Conservation (phyloP, 208 protist genomes). For the Blastocrithidia nonstop region DNA sequence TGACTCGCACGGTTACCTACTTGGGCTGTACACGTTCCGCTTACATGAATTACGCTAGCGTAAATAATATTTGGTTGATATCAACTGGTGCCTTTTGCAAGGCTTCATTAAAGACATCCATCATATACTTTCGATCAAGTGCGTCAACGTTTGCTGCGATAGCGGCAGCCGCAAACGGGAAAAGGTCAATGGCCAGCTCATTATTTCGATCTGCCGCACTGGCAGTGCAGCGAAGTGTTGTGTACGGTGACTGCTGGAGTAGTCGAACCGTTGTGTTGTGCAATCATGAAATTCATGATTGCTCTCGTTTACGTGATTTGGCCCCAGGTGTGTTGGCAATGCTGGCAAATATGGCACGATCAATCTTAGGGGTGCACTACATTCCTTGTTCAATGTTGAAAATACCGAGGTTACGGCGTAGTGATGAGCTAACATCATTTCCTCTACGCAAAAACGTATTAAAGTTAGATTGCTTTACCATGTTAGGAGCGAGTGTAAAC, state of each 20-base stretch:
- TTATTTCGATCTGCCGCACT: slow-evolving; percentile 45
- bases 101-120: slow-evolving; percentile 52
- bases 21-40: slow-evolving; percentile 50
- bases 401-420: slow-evolving; percentile 68
- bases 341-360: slow-evolving; percentile 29
- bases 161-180: slow-evolving; percentile 66
- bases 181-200: slow-evolving; percentile 64
- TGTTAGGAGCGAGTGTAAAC: slow-evolving; percentile 38
- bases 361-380: slow-evolving; percentile 19
- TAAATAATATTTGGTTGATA: slow-evolving; percentile 66
- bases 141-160: slow-evolving; percentile 32
- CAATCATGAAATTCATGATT: slow-evolving; percentile 81
- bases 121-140: slow-evolving; percentile 27
- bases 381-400: slow-evolving; percentile 58
- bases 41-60: slow-evolving; percentile 77
- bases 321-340: slow-evolving; percentile 52
- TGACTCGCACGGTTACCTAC: slow-evolving; percentile 19
- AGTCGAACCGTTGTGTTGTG: slow-evolving; percentile 64
- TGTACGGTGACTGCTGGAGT: slow-evolving; percentile 63
- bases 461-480: slow-evolving; percentile 37
- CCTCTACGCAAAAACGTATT: slow-evolving; percentile 64
- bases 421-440: slow-evolving; percentile 60
- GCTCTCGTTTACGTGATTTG: slow-evolving; percentile 72
- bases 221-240: slow-evolving; percentile 34
- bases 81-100: slow-evolving; percentile 51